phyloP scores from a whole-genome alignment of 441 rosid species.

The Corymbia citriodora region DNA sequence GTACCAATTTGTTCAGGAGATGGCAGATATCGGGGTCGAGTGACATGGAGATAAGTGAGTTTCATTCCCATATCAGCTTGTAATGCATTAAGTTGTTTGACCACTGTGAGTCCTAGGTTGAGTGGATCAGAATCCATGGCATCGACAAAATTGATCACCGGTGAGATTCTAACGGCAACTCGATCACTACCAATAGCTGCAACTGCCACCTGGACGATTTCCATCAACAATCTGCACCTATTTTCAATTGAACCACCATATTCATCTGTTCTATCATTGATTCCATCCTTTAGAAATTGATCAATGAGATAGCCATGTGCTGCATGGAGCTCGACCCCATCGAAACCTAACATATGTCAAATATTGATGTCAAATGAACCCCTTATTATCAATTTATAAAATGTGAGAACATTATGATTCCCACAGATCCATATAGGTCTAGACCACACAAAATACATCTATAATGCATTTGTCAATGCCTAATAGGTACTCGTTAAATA shows the following conservation, averaged over 20 bases:
- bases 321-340: constrained; percentile 43
- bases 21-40: constrained; percentile 80
- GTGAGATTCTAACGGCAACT: constrained; percentile 71
- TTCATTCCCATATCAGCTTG: constrained; percentile 36
- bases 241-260: constrained; percentile 39
- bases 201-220: constrained; percentile 42
- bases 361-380: neutral
- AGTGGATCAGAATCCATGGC: constrained; percentile 72
- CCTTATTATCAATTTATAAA: neutral
- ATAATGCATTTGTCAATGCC: neutral
- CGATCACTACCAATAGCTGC: constrained; percentile 51
- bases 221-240: constrained; percentile 38
- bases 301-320: constrained; percentile 37
- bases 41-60: constrained; percentile 78
- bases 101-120: constrained; percentile 61
- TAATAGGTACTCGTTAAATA: neutral
- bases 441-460: neutral
- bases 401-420: neutral
- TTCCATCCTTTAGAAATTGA: constrained; percentile 33
- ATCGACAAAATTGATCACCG: constrained; percentile 74
- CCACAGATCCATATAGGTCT: neutral
- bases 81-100: constrained; percentile 53
- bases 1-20: constrained; percentile 54
- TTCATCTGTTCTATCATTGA: constrained; percentile 33
- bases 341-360: constrained; percentile 16